A percentile compares a stretch with the other conserved stretches of the same genome.
phyloP scores from a whole-genome alignment of 352 stramenopile genomes.

The Globisporangium nunn region DNA sequence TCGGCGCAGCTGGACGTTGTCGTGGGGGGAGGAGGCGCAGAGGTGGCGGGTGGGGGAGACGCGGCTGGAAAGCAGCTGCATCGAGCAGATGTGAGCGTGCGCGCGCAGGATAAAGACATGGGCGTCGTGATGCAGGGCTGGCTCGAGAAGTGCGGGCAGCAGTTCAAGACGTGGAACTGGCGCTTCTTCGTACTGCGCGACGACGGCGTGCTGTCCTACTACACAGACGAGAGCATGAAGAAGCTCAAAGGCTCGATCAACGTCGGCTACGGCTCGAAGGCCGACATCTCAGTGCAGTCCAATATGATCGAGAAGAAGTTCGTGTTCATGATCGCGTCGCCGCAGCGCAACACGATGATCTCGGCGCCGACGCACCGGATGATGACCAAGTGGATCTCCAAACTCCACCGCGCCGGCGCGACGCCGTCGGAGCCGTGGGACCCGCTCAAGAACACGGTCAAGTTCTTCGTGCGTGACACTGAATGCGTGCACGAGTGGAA shows the following conservation, averaged over 20 bases:
- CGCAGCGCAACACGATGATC: constrained; percentile 77
- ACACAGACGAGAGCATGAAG: constrained; percentile 60
- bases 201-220: constrained; percentile 80
- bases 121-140: constrained; percentile 79
- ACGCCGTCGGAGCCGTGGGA: constrained; percentile 66
- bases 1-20: constrained; percentile 3
- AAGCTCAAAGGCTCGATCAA: constrained; percentile 78
- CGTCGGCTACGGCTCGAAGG: constrained; percentile 57
- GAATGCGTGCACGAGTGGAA: constrained; percentile 80
- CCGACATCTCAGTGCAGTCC: constrained; percentile 77
- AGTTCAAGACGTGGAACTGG: constrained; percentile 89
- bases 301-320: constrained; percentile 77
- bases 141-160: constrained; percentile 84
- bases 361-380: constrained; percentile 59
- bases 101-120: constrained; percentile 44
- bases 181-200: constrained; percentile 81
- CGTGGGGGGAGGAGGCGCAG: not conserved
- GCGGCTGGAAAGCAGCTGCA: constrained; percentile 4
- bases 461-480: constrained; percentile 69
- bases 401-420: constrained; percentile 62
- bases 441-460: constrained; percentile 72
- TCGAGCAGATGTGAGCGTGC: constrained; percentile 26
- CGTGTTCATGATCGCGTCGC: constrained; percentile 77
- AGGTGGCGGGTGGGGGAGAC: not conserved
- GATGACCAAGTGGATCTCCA: constrained; percentile 83